Evolutionary conservation across 1,284 basidiomycete genomes (phyloP), one percentile per base, ranked within the genome.

Genomic region (Ustilago vetiveriae): DNA sequence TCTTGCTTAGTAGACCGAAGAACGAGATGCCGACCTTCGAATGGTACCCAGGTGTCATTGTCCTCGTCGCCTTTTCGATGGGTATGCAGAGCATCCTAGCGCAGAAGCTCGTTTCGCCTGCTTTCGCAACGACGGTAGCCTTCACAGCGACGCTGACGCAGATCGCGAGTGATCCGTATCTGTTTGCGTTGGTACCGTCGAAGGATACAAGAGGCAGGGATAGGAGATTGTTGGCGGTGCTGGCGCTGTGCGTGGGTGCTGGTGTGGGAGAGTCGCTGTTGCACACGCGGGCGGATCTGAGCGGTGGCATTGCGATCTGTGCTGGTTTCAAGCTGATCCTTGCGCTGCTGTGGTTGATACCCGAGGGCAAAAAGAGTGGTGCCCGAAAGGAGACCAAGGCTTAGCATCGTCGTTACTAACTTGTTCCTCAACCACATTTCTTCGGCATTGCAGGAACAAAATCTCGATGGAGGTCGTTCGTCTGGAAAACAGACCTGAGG

Each of bases 401-500:
- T 35, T 66, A 40, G 19, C 16, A 13, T n/a, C n/a, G n/a, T n/a
- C n/a, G n/a, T n/a, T n/a, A n/a, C n/a, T n/a, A n/a, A n/a, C n/a
- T n/a, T n/a, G n/a, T n/a, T n/a, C n/a, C n/a, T n/a, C n/a, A n/a
- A n/a, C n/a, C n/a, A n/a, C n/a, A n/a, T n/a, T n/a, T n/a, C n/a
- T n/a, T n/a, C 29, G 10, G 19, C 6, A 29, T 27, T 23, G 27
- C 36, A 70, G 67, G 40, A 94, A 94, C 84, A 87, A 86, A 62
- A 87, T 94, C 30, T 85, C 92, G 4, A 79, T 87, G 38, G 89
- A 95, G 80, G 93, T 97, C 16, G 90, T 94, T 21, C 84, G 86
- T 16, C 86, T 94, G 42, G 94, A 96, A 84, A 85, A 85, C 16
- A 86, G 89, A 47, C 89, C 90, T 0, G 90, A 88, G 36, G 92